Percentiles rank a stretch among this genome's conserved stretches.
phyloP scores from a whole-genome alignment of 83 land plant species.

The Diphasiastrum complanatum region DNA sequence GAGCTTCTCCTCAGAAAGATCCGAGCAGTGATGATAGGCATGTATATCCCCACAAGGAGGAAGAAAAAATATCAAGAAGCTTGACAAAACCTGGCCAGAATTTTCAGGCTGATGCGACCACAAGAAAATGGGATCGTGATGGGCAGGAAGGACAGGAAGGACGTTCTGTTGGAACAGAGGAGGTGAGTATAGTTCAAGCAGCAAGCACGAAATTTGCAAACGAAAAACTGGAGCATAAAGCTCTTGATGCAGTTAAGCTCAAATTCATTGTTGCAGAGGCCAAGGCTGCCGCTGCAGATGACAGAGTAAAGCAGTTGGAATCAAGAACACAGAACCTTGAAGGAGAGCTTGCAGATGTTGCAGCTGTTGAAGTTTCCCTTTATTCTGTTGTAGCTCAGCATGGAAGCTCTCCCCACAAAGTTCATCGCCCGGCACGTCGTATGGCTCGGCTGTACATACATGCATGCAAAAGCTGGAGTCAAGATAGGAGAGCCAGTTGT shows the following conservation, averaged over 20 bases:
- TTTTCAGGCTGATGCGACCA: too few relatives aligned
- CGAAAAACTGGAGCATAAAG: too few relatives aligned
- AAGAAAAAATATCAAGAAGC: too few relatives aligned
- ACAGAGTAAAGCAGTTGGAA: constrained; percentile 46
- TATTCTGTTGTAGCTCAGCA: constrained; percentile 82
- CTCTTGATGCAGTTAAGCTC: constrained; percentile 12
- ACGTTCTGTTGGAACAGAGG: too few relatives aligned
- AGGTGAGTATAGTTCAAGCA: too few relatives aligned
- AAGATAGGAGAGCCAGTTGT: constrained; percentile 52
- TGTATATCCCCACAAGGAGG: too few relatives aligned
- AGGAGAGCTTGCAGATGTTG: constrained; percentile 78
- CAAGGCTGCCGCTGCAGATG: constrained; percentile 30
- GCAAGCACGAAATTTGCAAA: neutral
- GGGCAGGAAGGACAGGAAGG: too few relatives aligned
- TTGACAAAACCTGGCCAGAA: too few relatives aligned
- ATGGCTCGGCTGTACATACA: constrained; percentile 79
- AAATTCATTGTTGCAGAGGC: constrained; percentile 26
- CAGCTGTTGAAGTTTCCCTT: constrained; percentile 67
- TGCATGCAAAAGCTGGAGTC: constrained; percentile 48
- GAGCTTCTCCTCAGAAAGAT: too few relatives aligned
- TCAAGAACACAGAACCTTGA: constrained; percentile 49
- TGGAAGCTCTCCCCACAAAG: constrained; percentile 71
- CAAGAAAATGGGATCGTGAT: too few relatives aligned
- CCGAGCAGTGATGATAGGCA: too few relatives aligned
- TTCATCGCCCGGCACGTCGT: constrained; percentile 94